These are phyloP conservation scores for Alternaria dauci DNA, from an alignment of 2,329 filamentous ascomycete genomes.

Conservation along the genomic window DNA sequence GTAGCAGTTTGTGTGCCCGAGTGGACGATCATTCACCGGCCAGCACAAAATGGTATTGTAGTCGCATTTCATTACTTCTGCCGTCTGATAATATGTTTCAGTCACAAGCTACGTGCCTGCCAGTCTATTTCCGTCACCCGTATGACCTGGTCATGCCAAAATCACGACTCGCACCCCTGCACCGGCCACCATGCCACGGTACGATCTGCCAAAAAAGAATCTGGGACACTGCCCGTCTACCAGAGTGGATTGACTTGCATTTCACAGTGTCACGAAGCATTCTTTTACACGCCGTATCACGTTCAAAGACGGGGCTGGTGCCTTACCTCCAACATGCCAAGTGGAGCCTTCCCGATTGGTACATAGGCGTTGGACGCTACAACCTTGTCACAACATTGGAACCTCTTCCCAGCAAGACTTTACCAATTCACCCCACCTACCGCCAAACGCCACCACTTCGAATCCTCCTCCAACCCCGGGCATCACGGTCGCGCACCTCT, in stretches of 20 bases:
- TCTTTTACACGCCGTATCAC: conserved; percentile 28
- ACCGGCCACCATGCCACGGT: conserved; percentile 1
- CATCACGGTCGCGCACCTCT: conserved; percentile 45
- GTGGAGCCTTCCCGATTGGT: conserved; percentile 37
- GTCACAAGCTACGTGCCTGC: background rate
- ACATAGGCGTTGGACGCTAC: conserved; percentile 35
- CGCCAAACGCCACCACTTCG: conserved; percentile 43
- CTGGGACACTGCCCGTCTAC: background rate
- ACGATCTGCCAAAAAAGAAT: background rate
- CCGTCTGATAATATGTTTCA: background rate
- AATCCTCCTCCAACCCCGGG: conserved; percentile 30
- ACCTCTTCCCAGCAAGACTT: conserved; percentile 42
- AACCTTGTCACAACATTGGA: conserved; percentile 35
- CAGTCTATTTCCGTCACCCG: background rate
- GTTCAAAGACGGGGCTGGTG: conserved; percentile 15
- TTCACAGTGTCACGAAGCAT: conserved; percentile 24
- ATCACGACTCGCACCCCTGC: background rate
- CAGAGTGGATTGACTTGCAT: conserved; percentile 8
- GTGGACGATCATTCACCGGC: background rate
- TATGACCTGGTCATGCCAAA: background rate
- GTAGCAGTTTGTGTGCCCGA: background rate
- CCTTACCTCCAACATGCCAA: conserved; percentile 26
- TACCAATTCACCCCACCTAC: conserved; percentile 46
- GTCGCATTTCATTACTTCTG: background rate
- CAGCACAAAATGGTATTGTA: background rate